A percentile compares a stretch with the other conserved stretches of the same genome.
Conservation (phyloP, 2,329 filamentous ascomycete genomes). For the Aspergillus puulaauensis region DNA sequence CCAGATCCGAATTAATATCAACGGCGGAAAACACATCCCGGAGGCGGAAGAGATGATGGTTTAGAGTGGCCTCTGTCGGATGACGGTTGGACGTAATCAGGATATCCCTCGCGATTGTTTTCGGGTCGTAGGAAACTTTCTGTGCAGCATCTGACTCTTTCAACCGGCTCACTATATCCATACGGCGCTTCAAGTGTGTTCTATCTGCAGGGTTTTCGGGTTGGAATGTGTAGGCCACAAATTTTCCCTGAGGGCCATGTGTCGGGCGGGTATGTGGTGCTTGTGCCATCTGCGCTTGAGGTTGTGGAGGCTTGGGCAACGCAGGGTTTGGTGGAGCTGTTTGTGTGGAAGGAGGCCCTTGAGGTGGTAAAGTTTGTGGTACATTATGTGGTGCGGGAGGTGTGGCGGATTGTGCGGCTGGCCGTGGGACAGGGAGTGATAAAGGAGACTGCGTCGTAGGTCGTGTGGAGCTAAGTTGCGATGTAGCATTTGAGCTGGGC, state of each 20-base stretch:
- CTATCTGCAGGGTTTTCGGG: conserved; percentile 14
- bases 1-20: conserved; percentile 51
- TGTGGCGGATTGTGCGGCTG: background rate
- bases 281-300: background rate
- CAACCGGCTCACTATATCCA: conserved; percentile 47
- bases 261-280: background rate
- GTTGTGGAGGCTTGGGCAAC: background rate
- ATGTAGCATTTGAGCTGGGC: background rate
- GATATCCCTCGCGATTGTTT: conserved; percentile 64
- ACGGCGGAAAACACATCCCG: conserved; percentile 44
- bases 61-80: conserved; percentile 58
- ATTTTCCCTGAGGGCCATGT: background rate
- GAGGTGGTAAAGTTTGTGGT: background rate
- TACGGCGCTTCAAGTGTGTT: conserved; percentile 27
- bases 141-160: conserved; percentile 36
- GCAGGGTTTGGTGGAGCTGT: background rate
- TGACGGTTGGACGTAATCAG: conserved; percentile 62
- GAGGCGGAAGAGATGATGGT: conserved; percentile 57
- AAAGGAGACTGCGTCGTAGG: no score
- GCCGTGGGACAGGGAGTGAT: no score
- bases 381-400: background rate
- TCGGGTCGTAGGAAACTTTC: conserved; percentile 57
- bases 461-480: background rate
- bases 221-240: conserved; percentile 11
- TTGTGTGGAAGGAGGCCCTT: background rate